Base-by-base conservation (phyloP, 805 yeast species). In the Candida suzukii region DNA sequence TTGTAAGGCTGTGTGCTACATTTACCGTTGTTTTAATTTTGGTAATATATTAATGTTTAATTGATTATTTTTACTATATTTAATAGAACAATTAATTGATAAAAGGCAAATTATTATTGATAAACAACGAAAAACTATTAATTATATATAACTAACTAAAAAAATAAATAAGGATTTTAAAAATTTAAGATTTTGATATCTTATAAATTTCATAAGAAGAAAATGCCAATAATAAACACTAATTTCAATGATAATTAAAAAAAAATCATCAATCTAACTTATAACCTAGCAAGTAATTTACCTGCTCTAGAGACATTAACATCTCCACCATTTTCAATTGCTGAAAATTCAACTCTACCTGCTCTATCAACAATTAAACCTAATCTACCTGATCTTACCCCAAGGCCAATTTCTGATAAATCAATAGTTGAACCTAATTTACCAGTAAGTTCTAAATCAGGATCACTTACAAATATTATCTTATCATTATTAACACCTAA, bases 381-480 rank as follows among this genome's bases (percentile, higher is more conserved):
- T 63, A 75, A 83, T 63, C 95, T 74, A 45, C 70, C 70, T 41
- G 83, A 73, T 63, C 88, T 71, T 36, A 61, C 53, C 21, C 83
- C 82, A 46, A 76, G 58, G 17, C 80, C 85, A 42, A 60, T 60
- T 14, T 68, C 70, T 38, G 74, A 69, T 44, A 76, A 68, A 51
- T 80, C 81, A 39, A 73, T 58, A 28, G 72, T 64, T 46, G 74
- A 72, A 33, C 88, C 93, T 44, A 80, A 63, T 20, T 73, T 60
- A 56, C 68, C 65, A 45, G 85, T 71, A 57, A 83, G 76, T 30
- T 64, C 62, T 41, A 78, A 73, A 43, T 73, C 71, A 20, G 82
- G 76, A 61, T 83, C 91, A 47, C 78, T 64, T 41, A 77, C 90
- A 54, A 83, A 83, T 51, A 75, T 57, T 24, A 76, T 60, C 54